Evolutionary conservation across 2,329 filamentous ascomycete genomes (phyloP).

Genomic region (Fusarium decemcellulare): DNA sequence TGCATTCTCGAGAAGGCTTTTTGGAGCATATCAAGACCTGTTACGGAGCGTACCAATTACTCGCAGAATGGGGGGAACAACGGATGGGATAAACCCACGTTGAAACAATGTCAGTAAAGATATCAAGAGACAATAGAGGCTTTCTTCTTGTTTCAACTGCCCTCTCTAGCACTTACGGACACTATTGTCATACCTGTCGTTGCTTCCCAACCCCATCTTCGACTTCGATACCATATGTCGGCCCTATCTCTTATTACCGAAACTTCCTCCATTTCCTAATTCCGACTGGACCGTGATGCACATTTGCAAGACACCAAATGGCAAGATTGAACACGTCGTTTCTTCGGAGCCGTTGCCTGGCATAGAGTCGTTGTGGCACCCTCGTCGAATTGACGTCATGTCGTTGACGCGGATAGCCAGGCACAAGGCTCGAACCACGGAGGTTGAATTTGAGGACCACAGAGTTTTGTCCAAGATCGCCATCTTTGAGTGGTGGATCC

Average conservation of each 20-base stretch:
- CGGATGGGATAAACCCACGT: no score
- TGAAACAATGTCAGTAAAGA: no score
- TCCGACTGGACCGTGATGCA: slow-evolving; percentile 9
- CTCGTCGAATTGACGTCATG: slow-evolving; percentile 14
- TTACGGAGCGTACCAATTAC: neutral
- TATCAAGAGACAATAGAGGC: no score
- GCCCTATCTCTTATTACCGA: slow-evolving; percentile 19
- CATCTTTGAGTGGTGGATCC: slow-evolving; percentile 11
- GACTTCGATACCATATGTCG: slow-evolving; percentile 12
- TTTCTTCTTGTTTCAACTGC: no score
- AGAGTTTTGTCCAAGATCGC: slow-evolving; percentile 10
- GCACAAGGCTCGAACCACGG: slow-evolving; percentile 10
- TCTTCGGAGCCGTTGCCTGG: slow-evolving; percentile 4
- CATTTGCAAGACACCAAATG: neutral
- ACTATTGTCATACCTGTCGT: neutral
- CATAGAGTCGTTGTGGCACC: slow-evolving; percentile 17
- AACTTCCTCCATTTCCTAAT: slow-evolving; percentile 11
- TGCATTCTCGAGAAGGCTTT: neutral
- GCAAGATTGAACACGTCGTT: neutral
- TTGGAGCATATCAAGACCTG: neutral
- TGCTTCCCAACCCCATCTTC: slow-evolving; percentile 2
- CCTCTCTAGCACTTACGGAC: no score
- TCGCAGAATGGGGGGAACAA: neutral
- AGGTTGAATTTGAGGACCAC: slow-evolving; percentile 17
- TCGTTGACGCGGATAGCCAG: slow-evolving; percentile 2